These are phyloP conservation scores for Zychaea mexicana DNA, from an alignment of 371 early-diverging fungal genomes.

Conservation along the genomic window DNA sequence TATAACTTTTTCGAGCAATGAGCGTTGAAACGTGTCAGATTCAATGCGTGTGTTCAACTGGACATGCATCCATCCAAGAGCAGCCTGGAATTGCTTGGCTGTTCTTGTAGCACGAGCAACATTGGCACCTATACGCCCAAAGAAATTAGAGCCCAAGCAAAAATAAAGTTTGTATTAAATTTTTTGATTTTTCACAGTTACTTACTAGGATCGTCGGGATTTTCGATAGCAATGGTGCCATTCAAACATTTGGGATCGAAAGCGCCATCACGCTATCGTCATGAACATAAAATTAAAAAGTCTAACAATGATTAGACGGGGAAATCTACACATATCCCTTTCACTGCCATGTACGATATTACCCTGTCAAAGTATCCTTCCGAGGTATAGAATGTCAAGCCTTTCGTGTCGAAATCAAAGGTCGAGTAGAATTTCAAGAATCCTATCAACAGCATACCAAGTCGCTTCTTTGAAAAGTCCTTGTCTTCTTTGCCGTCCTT, in stretches of 20 bases:
- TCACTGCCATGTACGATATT: too few relatives aligned
- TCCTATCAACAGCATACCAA: background rate
- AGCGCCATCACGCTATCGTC: too few relatives aligned
- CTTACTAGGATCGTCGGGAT: background rate
- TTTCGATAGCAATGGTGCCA: background rate
- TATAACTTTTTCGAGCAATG: background rate
- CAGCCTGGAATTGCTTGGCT: background rate
- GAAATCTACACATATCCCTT: background rate
- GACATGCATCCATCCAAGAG: background rate
- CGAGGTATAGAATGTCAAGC: background rate
- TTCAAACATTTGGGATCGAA: too few relatives aligned
- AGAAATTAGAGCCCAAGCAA: too few relatives aligned
- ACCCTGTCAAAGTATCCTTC: background rate
- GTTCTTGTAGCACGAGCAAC: background rate
- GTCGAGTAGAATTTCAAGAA: background rate
- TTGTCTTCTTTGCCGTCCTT: background rate
- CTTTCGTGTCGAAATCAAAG: background rate
- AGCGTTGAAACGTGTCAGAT: background rate
- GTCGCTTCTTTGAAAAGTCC: background rate
- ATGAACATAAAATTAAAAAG: too few relatives aligned
- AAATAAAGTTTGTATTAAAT: too few relatives aligned
- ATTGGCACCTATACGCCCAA: background rate
- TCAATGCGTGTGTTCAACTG: background rate
- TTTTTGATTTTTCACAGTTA: too few relatives aligned
- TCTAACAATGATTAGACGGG: too few relatives aligned